These are phyloP conservation scores for Plantago elongata DNA, from an alignment of 257 asterid genomes.

Conservation along the genomic window DNA sequence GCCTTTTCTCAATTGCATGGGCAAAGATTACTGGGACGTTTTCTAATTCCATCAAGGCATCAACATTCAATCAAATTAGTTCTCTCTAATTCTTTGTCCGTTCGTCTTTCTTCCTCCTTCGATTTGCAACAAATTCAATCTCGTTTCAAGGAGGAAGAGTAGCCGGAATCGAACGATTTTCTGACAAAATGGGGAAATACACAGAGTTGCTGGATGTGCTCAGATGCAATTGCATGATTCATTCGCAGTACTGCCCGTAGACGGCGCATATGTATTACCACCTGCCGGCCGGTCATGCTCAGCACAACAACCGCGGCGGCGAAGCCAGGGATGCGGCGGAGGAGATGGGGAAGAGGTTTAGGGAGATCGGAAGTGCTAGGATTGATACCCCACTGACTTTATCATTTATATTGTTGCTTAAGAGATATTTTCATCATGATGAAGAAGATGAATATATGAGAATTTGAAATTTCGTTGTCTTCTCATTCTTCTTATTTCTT, in stretches of 20 bases:
- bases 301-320: not conserved
- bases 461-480: no score
- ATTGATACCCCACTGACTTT: conserved; percentile 47
- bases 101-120: not conserved
- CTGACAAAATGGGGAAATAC: conserved; percentile 38
- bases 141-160: not conserved
- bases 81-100: not conserved
- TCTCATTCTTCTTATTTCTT: no score
- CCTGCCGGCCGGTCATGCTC: conserved; percentile 35
- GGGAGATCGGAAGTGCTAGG: conserved; percentile 15
- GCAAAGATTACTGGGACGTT: not conserved
- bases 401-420: conserved; percentile 45
- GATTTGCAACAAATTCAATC: not conserved
- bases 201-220: conserved; percentile 42
- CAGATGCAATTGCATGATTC: conserved; percentile 43
- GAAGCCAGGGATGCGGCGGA: conserved; percentile 6
- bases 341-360: conserved; percentile 5
- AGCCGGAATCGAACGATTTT: not conserved
- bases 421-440: not conserved
- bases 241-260: conserved; percentile 70
- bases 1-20: not conserved
- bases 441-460: no score
- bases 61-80: not conserved
- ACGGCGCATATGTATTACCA: conserved; percentile 70
- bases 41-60: conserved; percentile 7